A percentile compares a stretch with the other conserved stretches of the same genome.
phyloP scores from a whole-genome alignment of 805 yeast genomes.

The Teunomyces tritomae region DNA sequence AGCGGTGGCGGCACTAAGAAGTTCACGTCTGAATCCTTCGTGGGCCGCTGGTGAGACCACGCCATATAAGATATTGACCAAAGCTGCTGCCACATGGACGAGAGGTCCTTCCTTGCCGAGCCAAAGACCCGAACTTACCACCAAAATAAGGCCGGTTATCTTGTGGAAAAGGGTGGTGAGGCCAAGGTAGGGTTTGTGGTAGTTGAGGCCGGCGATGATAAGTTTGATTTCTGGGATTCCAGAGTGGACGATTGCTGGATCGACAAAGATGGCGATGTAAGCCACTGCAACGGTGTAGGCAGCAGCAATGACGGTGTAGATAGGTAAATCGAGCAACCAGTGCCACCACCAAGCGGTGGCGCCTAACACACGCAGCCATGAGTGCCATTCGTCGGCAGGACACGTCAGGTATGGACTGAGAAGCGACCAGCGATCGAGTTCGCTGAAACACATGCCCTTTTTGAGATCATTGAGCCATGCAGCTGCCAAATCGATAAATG shows the following conservation, averaged over 20 bases:
- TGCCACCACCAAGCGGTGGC: slow-evolving; percentile 17
- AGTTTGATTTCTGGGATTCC: slow-evolving; percentile 77
- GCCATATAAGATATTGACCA: slow-evolving; percentile 35
- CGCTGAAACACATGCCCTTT: slow-evolving; percentile 48
- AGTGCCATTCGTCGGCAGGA: slow-evolving; percentile 38
- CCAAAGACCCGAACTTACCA: slow-evolving; percentile 77
- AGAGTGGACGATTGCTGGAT: slow-evolving; percentile 37
- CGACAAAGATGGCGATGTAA: slow-evolving; percentile 23
- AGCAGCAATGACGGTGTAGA: slow-evolving; percentile 29
- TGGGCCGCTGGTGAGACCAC: slow-evolving; percentile 31
- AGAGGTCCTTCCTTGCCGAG: slow-evolving; percentile 86
- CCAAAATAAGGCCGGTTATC: slow-evolving; percentile 55
- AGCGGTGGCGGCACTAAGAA: slow-evolving; percentile 73
- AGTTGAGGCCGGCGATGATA: slow-evolving; percentile 62
- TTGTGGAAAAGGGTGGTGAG: slow-evolving; percentile 53
- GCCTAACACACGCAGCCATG: slow-evolving; percentile 32
- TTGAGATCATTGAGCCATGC: slow-evolving; percentile 52
- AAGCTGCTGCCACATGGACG: slow-evolving; percentile 72
- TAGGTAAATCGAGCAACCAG: slow-evolving; percentile 32
- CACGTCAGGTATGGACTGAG: slow-evolving; percentile 43
- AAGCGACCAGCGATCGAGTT: slow-evolving; percentile 38
- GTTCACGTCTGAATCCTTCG: slow-evolving; percentile 64
- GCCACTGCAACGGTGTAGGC: slow-evolving; percentile 26
- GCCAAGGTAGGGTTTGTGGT: slow-evolving; percentile 50
- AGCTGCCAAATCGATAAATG: slow-evolving; percentile 48